Evolutionary conservation across 2,329 filamentous ascomycete species (phyloP).

Genomic region (Aspergillus pseudoterreus): DNA sequence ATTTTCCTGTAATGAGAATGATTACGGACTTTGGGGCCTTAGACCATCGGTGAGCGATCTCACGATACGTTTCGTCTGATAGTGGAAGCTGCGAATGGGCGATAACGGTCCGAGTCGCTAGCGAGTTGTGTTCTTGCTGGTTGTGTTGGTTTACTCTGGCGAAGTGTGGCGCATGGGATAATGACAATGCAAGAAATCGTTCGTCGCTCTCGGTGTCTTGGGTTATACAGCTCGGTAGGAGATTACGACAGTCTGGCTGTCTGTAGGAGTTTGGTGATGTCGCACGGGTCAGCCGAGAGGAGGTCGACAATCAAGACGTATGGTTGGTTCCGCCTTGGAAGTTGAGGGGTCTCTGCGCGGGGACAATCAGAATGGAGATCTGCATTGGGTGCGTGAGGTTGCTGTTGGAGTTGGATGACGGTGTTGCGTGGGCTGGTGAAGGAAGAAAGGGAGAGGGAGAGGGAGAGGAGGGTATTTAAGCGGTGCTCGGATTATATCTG

Average conservation of each 20-base stretch:
- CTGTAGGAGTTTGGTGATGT: too few species aligned
- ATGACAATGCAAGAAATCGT: neutral
- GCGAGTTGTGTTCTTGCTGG: neutral
- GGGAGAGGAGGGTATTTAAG: neutral
- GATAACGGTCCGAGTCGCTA: too few species aligned
- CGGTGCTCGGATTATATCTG: neutral
- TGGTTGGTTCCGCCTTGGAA: slow-evolving; percentile 20
- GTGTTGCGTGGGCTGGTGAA: neutral
- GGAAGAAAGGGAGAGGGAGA: neutral
- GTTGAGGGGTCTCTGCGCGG: slow-evolving; percentile 21
- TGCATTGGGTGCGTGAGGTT: slow-evolving; percentile 14
- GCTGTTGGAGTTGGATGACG: neutral
- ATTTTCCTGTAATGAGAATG: neutral
- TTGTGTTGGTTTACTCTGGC: neutral
- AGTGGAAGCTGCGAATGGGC: neutral
- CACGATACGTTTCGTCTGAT: too few species aligned
- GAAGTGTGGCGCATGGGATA: neutral
- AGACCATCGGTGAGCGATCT: neutral
- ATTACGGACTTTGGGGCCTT: slow-evolving; percentile 3
- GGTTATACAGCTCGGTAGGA: too few species aligned
- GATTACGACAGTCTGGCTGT: too few species aligned
- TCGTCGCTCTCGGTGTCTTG: neutral
- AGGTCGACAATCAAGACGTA: slow-evolving; percentile 3
- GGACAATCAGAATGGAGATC: slow-evolving; percentile 17
- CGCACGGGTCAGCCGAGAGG: neutral